Base-by-base conservation (phyloP, 495 filamentous ascomycete genomes). In the Aspergillus mulundensis region DNA sequence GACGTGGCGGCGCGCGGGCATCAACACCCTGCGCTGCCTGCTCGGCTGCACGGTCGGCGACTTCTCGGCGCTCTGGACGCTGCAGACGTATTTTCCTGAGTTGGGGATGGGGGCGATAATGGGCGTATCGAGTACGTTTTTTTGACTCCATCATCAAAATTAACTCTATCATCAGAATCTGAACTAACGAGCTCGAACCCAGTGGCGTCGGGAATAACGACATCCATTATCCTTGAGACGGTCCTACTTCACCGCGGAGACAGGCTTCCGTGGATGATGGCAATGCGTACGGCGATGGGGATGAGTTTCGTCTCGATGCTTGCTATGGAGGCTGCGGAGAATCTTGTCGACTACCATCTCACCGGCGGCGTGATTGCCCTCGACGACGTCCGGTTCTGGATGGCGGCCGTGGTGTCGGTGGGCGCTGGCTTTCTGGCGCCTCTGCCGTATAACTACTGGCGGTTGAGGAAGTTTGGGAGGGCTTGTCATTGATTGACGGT, bases 301-400 rank as follows among this genome's bases (percentile, higher is more conserved):
- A 79, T 79, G 77, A 79, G 75, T 51, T 61, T 77, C 38, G 66
- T 77, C 2, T 77, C 75, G 0, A 78, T 79, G 77, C 23, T 77
- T 21, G 70, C 73, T 2, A 79, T 79, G 77, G 75, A 79, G 52
- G 34, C 62, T 0, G 75, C 67, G 3, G 68, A 77, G 41, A 79
- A 77, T 50, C 50, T 61, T 4, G 77, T 79, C 24, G 75, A 79
- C 45, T 77, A 73, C 54, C 72, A 77, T 55, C 61, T 79, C 1
- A 79, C 74, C 0, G 75, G 75, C 1, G 77, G 77, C 0, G 57
- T 70, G 6, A 70, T 79, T 1, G 69, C 61, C 7, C 54, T 77
- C 18, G 46, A 66, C 5, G 69, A 67, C 40, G 64, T 67, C 7
- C 24, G 46, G n/a, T 74, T 71, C 53, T 76, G 74, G 59, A 52